phyloP scores from a whole-genome alignment of 2,329 filamentous ascomycete species.

The Cryoendolithus antarcticus region DNA sequence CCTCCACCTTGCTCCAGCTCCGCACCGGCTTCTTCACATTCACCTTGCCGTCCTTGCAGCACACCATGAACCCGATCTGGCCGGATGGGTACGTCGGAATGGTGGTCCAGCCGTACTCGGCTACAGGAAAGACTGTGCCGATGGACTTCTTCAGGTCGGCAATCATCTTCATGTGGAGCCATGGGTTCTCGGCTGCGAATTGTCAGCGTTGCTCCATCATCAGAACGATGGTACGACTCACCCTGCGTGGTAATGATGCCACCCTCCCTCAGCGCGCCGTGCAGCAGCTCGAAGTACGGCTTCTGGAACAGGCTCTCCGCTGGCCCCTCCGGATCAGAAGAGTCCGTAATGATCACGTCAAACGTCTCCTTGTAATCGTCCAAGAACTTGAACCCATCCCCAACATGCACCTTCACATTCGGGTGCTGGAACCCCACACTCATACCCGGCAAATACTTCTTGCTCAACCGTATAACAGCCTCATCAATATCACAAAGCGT shows the following conservation, averaged over 20 bases:
- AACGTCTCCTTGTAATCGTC: constrained; percentile 94
- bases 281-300: constrained; percentile 91
- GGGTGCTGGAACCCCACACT: constrained; percentile 80
- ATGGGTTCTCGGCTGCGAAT: constrained; percentile 85
- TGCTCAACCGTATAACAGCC: constrained; percentile 95
- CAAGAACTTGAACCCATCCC: constrained; percentile 98
- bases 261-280: constrained; percentile 80
- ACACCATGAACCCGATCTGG: constrained; percentile 99
- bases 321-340: constrained; percentile 90
- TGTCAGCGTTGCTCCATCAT: constrained; percentile 1
- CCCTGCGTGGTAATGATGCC: constrained; percentile 99
- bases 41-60: constrained; percentile 80
- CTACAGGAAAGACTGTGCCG: constrained; percentile 92
- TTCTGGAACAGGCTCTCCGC: constrained; percentile 97
- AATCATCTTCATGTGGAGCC: constrained; percentile 93
- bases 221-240: constrained; percentile 26
- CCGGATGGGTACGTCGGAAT: constrained; percentile 98
- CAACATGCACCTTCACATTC: constrained; percentile 83
- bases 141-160: constrained; percentile 91
- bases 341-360: constrained; percentile 99
- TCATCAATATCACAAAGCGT: constrained; percentile 98
- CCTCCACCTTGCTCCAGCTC: constrained; percentile 71
- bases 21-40: constrained; percentile 79
- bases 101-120: constrained; percentile 97
- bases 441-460: constrained; percentile 95